phyloP scores from a whole-genome alignment of 2,329 filamentous ascomycete species.

The Rutstroemia sydowiana region DNA sequence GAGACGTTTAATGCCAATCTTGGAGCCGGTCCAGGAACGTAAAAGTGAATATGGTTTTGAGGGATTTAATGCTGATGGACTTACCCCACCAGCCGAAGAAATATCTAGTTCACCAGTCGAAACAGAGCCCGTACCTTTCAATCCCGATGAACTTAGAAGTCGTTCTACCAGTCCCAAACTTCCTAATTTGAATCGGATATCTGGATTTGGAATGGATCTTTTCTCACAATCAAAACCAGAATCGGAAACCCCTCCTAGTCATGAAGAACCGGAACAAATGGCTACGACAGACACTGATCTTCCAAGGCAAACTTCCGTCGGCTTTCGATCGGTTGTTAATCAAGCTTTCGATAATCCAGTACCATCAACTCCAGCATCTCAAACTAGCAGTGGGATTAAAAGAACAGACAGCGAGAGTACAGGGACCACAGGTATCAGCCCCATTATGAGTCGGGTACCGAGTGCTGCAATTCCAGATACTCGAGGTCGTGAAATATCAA shows the following conservation, averaged over 20 bases:
- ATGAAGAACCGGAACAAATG: conserved; percentile 1
- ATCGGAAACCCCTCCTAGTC: not conserved
- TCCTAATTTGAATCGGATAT: conserved; percentile 51
- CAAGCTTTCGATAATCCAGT: conserved; percentile 52
- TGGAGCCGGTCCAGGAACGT: conserved; percentile 49
- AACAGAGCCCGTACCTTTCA: conserved; percentile 8
- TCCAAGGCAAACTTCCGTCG: conserved; percentile 45
- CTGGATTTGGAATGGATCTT: conserved; percentile 52
- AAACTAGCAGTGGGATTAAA: conserved; percentile 39
- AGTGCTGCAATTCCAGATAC: conserved; percentile 33
- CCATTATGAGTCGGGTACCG: conserved; percentile 52
- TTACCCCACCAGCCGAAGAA: conserved; percentile 4
- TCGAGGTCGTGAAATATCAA: conserved; percentile 32
- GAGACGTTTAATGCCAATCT: conserved; percentile 34
- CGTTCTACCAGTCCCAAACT: conserved; percentile 48
- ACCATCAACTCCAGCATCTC: conserved; percentile 44
- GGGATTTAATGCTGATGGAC: conserved; percentile 27
- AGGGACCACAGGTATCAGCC: conserved; percentile 42
- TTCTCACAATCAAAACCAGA: conserved; percentile 34
- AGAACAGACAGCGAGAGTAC: conserved; percentile 58
- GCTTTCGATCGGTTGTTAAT: conserved; percentile 54
- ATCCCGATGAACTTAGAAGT: conserved; percentile 17
- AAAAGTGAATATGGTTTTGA: conserved; percentile 53
- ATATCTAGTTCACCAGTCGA: conserved; percentile 9
- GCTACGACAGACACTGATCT: conserved; percentile 27